These are phyloP conservation scores for Talaromyces sp. DNA, from an alignment of 2,329 filamentous ascomycete species.

Conservation along the genomic window DNA sequence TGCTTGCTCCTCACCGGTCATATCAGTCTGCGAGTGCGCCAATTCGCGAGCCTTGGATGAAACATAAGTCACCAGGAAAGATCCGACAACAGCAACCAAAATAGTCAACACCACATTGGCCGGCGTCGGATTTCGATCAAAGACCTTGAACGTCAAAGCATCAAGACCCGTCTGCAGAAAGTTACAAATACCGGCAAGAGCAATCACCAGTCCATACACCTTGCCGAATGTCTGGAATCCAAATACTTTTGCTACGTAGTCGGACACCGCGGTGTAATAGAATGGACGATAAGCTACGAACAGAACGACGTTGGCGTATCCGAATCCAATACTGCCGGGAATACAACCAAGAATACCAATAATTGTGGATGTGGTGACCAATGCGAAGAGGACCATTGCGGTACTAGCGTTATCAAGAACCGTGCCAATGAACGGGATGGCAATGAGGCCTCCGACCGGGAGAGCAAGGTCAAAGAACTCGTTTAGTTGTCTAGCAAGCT, in stretches of 20 bases:
- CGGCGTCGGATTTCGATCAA: constrained; percentile 68
- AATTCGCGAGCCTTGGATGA: constrained; percentile 23
- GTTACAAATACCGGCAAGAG: constrained; percentile 76
- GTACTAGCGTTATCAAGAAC: constrained; percentile 76
- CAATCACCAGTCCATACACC: constrained; percentile 90
- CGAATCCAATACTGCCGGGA: constrained; percentile 63
- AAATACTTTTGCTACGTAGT: constrained; percentile 88
- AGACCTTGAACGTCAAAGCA: constrained; percentile 69
- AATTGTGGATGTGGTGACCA: constrained; percentile 67
- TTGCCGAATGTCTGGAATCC: constrained; percentile 89
- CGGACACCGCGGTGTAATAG: constrained; percentile 84
- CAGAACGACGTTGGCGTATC: constrained; percentile 70
- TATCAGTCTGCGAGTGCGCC: background rate
- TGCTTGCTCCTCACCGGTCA: constrained; percentile 11
- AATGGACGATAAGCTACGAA: constrained; percentile 84
- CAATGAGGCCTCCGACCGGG: constrained; percentile 76
- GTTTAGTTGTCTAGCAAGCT: constrained; percentile 67
- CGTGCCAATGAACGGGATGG: constrained; percentile 79
- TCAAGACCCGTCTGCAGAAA: constrained; percentile 80
- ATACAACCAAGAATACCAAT: constrained; percentile 77
- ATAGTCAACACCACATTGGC: constrained; percentile 68
- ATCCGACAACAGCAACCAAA: constrained; percentile 61
- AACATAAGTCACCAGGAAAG: constrained; percentile 65
- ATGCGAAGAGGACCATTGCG: constrained; percentile 62
- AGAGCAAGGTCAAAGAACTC: constrained; percentile 82